Evolutionary conservation across 2,329 filamentous ascomycete genomes (phyloP), one percentile per base, ranked within the genome.

Genomic region (Raffaelea deltoideospora): DNA sequence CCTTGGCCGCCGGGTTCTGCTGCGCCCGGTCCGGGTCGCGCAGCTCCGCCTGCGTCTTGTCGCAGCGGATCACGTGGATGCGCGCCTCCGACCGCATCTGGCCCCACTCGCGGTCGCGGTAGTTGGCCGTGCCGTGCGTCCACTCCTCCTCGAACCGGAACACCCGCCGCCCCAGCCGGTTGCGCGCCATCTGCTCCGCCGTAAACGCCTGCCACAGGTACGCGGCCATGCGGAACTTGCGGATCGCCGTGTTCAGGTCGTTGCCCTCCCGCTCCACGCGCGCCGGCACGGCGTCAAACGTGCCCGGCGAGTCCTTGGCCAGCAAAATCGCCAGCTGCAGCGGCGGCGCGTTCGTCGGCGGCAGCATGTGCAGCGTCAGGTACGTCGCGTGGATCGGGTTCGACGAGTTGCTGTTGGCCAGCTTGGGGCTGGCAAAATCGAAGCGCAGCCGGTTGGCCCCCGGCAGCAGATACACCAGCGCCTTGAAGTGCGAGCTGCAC

Each of bases 141-240:
- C 90, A 96, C 53, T 94, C 83, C 56, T 98, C 90, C 48, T 96
- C 90, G 43, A 93, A 87, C 31, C 87, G 72, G 56, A 95, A 96
- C 37, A 74, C 78, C 39, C 88, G 76, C 40, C 88, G 72, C 10
- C 87, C 86, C 46, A 96, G 74, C 42, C 79, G 82, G 53, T 94
- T 82, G 43, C 85, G 77, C 54, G 75, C 80, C 88, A 96, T 96
- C 54, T 96, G 87, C 55, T 98, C 90, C 7, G 84, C 85, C 0
- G 88, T 96, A 50, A 93, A 96, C 8, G 87, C 85, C 54, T 98
- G 90, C 87, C 90, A 96, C 13, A 96, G 65, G 53, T 96, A 95
- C 19, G 85, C 88, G 15, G 86, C 80, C 81, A 93, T 95, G 44
- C 87, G 75, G 53, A 90, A 95, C 54, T 98, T 98, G 49, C 73